A percentile compares a stretch with the other conserved stretches of the same genome.
Evolutionary conservation across 2,329 filamentous ascomycete species (phyloP).

Genomic region (Paecilomyces dactylethromorphus): DNA sequence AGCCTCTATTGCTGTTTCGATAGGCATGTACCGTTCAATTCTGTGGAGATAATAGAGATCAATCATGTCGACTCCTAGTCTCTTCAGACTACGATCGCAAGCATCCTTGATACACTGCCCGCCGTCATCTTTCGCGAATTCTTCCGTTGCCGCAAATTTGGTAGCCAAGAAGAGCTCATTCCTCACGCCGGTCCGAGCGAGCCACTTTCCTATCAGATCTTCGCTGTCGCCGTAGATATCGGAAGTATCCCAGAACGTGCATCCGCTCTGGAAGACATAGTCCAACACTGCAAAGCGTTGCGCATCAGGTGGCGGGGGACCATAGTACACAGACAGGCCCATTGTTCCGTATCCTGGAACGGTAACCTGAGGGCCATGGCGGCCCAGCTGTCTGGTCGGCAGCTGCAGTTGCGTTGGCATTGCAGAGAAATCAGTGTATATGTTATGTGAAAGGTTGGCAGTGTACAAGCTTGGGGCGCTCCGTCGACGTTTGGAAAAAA

Average conservation of each 20-base stretch:
- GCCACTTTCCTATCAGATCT: conserved; percentile 39
- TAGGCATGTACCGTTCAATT: background rate
- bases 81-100: background rate
- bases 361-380: background rate
- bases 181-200: conserved; percentile 35
- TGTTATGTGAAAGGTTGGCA: background rate
- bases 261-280: conserved; percentile 44
- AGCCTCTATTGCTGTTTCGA: background rate
- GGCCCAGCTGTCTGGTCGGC: background rate
- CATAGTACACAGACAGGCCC: background rate
- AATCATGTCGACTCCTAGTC: background rate
- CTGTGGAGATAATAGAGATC: background rate
- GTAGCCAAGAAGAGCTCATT: background rate
- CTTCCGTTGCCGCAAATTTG: background rate
- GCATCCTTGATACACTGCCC: background rate
- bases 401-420: background rate
- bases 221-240: conserved; percentile 38
- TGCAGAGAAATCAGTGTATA: background rate
- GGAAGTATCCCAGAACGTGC: conserved; percentile 30
- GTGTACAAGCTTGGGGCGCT: background rate
- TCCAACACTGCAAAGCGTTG: conserved; percentile 44
- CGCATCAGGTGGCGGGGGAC: conserved; percentile 35
- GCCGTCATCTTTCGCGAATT: background rate
- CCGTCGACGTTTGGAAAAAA: background rate
- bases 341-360: background rate